Conservation (phyloP, 306 rosid genomes). For the Vigna radiata region DNA sequence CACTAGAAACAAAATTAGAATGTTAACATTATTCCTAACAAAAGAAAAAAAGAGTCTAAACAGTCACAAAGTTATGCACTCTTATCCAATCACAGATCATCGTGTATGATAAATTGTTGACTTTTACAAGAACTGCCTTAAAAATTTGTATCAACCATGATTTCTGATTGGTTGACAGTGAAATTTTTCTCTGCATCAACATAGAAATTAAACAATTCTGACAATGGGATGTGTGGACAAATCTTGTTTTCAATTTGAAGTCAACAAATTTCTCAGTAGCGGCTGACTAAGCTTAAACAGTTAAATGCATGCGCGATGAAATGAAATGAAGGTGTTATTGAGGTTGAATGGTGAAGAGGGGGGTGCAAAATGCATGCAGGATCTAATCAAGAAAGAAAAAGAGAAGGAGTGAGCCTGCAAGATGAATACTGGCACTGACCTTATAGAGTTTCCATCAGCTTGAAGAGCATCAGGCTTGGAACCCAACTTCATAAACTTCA, state of each 20-base stretch:
- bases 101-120: background rate
- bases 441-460: conserved; percentile 72
- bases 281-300: background rate
- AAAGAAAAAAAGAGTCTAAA: background rate
- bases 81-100: background rate
- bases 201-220: background rate
- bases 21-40: background rate
- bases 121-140: background rate
- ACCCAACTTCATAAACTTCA: conserved; percentile 99
- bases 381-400: conserved; percentile 8
- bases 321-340: background rate
- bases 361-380: conserved; percentile 12
- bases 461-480: conserved; percentile 91
- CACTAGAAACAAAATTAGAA: conserved; percentile 24
- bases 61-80: background rate
- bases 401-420: background rate
- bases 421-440: conserved; percentile 47
- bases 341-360: background rate
- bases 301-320: background rate
- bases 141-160: background rate
- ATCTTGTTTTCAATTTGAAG: conserved; percentile 24
- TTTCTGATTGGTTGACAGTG: background rate
- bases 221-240: conserved; percentile 9
- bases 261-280: conserved; percentile 4
- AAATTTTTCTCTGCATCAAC: background rate